Base-by-base conservation (phyloP, 306 rosid genomes). In the Begonia loranthoides region DNA sequence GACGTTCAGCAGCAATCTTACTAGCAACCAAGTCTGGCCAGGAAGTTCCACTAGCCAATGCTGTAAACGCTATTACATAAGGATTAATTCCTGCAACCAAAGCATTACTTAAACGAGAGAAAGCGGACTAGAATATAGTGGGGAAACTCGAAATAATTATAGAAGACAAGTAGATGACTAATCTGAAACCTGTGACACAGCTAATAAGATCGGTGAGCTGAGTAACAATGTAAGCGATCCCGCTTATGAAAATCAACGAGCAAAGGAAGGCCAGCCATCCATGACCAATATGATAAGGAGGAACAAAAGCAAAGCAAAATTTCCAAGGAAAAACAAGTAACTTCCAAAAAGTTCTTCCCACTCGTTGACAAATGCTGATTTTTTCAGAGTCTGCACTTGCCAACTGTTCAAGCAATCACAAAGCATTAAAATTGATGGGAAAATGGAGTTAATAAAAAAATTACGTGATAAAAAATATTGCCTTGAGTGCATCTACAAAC, bases 11-110 rank as follows among this genome's bases (percentile, higher is more conserved):
- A 60, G 97, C 97, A 66, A 90, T 90, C 85, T 72, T 90, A 70
- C 97, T 90, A 5, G 97, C 97, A 62, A 90, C 97, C 66, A 90
- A 83, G 72, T 90, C 97, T 6, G 95, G 97, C 97, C 97, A 85
- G 5, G 97, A 90, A 71, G 95, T 90, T 73, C 95, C 97, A 59
- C 74, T 21, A 58, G 94, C 96, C 63, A 84, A 66, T 56, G 88
- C 97, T 39, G 97, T 90, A 63, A 90, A 90, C 53, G 97, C 95
- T 70, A 90, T 80, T 63, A 85, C 94, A 54, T 90, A 90, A 54
- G 94, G 77, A 76, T 82, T 85, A 72, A 90, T 82, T 74, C 97
- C 97, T 85, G 87, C 6, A 5, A 28, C 9, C 36, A 28, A 28
- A 28, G 9, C 36, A 28, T 28, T 7, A 28, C 22, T 19, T 8